Percentiles rank a stretch among this genome's conserved stretches.
Evolutionary conservation across 2,329 filamentous ascomycete genomes (phyloP).

Genomic region (Sarocladium oryzae): DNA sequence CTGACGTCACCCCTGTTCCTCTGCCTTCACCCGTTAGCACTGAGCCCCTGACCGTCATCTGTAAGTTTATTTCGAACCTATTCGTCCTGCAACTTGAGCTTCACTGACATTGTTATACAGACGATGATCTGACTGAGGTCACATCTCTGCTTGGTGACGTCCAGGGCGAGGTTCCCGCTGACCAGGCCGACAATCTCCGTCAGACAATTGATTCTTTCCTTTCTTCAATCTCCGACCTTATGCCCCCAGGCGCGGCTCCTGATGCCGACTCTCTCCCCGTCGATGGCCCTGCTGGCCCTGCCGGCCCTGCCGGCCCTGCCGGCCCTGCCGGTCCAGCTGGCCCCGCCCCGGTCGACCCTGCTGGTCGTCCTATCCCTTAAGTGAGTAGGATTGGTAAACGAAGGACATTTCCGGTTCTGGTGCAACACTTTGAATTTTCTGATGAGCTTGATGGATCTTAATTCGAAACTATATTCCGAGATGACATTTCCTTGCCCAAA

Average conservation of each 20-base stretch:
- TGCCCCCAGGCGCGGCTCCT: neutral
- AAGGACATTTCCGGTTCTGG: too few relatives aligned
- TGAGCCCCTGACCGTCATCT: slow-evolving; percentile 5
- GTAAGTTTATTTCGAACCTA: neutral
- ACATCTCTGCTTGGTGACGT: neutral
- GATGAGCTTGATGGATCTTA: too few relatives aligned
- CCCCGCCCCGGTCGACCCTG: too few relatives aligned
- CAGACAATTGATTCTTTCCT: slow-evolving; percentile 5
- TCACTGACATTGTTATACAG: neutral
- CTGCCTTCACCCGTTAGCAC: neutral
- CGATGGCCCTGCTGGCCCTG: neutral
- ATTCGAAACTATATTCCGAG: too few relatives aligned
- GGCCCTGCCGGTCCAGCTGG: too few relatives aligned
- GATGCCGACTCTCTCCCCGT: neutral
- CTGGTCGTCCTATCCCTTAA: too few relatives aligned
- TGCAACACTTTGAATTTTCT: too few relatives aligned
- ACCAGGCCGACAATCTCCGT: neutral
- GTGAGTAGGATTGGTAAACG: too few relatives aligned
- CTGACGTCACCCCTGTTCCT: neutral
- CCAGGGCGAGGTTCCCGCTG: neutral
- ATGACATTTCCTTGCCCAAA: too few relatives aligned
- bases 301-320: too few relatives aligned
- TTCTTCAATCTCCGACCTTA: neutral
- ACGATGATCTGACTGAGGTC: slow-evolving; percentile 2
- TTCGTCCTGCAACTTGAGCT: neutral